Percentiles rank a stretch among this genome's conserved stretches.
These are phyloP conservation scores for Tetrahymena elliotti DNA, from an alignment of 73 alveolate genomes.

Conservation along the genomic window DNA sequence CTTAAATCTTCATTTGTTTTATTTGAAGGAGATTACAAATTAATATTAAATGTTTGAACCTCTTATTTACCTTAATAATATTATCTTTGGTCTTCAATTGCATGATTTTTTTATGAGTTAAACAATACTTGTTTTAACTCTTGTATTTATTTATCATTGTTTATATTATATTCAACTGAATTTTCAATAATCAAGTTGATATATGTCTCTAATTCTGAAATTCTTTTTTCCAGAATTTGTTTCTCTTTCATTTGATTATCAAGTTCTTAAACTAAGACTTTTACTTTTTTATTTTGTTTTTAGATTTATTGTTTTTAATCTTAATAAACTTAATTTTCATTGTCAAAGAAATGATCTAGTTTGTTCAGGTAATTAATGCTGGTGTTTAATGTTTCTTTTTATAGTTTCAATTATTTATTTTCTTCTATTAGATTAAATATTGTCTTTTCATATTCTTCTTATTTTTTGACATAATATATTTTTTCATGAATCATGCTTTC, in stretches of 20 bases:
- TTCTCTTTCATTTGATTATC: background rate
- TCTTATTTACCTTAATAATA: background rate
- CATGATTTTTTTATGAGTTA: background rate
- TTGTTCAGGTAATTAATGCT: background rate
- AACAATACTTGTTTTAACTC: background rate
- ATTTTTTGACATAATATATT: background rate
- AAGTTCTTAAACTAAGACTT: background rate
- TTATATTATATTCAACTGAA: background rate
- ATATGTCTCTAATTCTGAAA: background rate
- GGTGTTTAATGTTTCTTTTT: background rate
- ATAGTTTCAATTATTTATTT: background rate
- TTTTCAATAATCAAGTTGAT: background rate
- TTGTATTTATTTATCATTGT: background rate
- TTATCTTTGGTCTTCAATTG: background rate
- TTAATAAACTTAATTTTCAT: background rate
- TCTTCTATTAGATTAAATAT: background rate
- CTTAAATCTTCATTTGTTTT: background rate
- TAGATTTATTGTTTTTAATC: background rate
- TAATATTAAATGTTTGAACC: background rate
- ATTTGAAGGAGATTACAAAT: background rate
- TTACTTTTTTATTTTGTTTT: background rate
- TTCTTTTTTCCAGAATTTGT: background rate
- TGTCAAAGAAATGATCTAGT: background rate
- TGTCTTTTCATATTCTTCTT: background rate
- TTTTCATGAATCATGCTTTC: background rate